Conservation (phyloP, 2,329 filamentous ascomycete genomes). For the Thermochaetoides dissita region DNA sequence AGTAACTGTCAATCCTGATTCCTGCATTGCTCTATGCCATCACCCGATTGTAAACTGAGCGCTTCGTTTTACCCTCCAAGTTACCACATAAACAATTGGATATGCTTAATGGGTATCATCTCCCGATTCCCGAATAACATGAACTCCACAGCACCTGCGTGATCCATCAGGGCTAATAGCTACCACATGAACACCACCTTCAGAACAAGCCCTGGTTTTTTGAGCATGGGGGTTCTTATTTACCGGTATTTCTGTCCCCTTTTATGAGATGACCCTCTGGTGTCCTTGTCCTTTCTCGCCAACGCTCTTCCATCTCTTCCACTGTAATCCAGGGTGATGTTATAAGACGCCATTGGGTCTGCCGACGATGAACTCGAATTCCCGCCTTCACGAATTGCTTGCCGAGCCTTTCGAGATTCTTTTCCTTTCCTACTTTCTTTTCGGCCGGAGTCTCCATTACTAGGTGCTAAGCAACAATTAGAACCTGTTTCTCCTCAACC, state of each 20-base stretch:
- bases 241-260: neutral
- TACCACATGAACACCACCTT: neutral
- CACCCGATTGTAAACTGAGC: too few relatives aligned
- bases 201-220: neutral
- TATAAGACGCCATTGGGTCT: conserved; percentile 12
- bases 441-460: conserved; percentile 1
- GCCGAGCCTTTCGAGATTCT: conserved; percentile 6
- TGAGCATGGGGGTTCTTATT: too few relatives aligned
- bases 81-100: too few relatives aligned
- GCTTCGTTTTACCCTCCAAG: too few relatives aligned
- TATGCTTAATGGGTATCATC: too few relatives aligned
- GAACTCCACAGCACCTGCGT: too few relatives aligned
- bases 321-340: conserved; percentile 19
- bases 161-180: too few relatives aligned
- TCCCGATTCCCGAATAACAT: too few relatives aligned
- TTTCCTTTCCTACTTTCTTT: conserved; percentile 6
- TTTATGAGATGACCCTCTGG: neutral
- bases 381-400: neutral
- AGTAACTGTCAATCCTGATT: too few relatives aligned
- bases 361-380: neutral
- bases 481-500: neutral
- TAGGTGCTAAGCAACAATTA: neutral
- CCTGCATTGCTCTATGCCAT: too few relatives aligned
- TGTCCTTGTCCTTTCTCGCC: conserved; percentile 5
- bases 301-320: conserved; percentile 11